Conservation (phyloP, 2,329 filamentous ascomycete genomes). For the Podosphaera xanthii region DNA sequence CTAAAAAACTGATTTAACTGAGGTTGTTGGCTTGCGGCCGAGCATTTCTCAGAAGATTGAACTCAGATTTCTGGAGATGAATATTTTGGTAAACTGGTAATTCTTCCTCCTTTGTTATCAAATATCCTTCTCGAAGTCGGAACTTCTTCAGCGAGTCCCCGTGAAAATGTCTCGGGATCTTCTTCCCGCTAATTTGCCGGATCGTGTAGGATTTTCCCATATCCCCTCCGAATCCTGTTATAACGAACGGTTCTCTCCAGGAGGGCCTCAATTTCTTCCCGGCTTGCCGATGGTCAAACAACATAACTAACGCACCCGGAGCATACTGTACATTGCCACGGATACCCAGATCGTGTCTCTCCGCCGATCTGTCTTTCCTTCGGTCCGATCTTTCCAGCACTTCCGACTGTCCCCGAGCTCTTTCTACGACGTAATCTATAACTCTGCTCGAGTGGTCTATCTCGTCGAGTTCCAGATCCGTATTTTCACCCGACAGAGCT, state of each 20-base stretch:
- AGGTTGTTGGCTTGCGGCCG: too few relatives aligned
- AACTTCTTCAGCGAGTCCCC: not conserved
- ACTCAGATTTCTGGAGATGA: too few relatives aligned
- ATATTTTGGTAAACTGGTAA: too few relatives aligned
- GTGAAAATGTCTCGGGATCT: not conserved
- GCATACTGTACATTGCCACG: not conserved
- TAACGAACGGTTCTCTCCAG: not conserved
- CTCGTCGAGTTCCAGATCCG: not conserved
- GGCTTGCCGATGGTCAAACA: not conserved
- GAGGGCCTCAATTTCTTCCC: not conserved
- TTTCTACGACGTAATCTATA: not conserved
- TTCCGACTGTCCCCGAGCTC: not conserved
- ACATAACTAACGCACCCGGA: not conserved
- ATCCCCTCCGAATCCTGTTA: not conserved
- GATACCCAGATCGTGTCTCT: not conserved
- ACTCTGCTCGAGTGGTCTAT: not conserved
- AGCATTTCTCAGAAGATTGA: too few relatives aligned
- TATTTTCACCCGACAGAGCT: not conserved
- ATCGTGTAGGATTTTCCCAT: not conserved
- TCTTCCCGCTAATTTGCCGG: not conserved
- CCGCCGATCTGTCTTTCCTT: not conserved
- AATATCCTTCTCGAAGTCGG: too few relatives aligned
- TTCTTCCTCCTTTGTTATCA: too few relatives aligned
- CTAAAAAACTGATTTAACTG: too few relatives aligned
- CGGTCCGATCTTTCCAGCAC: not conserved